Conservation (phyloP, 352 stramenopile genomes). For the Globisporangium irregulare region DNA sequence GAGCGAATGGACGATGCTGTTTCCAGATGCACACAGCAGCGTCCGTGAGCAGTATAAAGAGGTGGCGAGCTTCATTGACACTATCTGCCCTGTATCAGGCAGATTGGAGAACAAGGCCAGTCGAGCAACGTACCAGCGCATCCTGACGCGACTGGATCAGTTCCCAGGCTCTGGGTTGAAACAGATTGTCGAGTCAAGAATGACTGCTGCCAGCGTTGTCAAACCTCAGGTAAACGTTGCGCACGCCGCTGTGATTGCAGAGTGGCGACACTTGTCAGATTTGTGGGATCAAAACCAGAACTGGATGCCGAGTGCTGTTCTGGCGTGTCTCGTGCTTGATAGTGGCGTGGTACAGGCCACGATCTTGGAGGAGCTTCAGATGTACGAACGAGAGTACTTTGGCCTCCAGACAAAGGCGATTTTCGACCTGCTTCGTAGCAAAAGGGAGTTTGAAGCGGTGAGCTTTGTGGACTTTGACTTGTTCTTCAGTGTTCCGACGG, state of each 20-base stretch:
- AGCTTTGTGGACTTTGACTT: background rate
- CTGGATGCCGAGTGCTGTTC: conserved; percentile 41
- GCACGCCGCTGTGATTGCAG: conserved; percentile 21
- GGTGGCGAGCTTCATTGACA: background rate
- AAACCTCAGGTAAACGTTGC: background rate
- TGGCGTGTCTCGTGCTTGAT: conserved; percentile 23
- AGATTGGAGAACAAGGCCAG: background rate
- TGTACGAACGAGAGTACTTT: conserved; percentile 28
- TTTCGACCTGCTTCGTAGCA: conserved; percentile 25
- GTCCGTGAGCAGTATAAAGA: background rate
- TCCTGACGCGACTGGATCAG: conserved; percentile 28
- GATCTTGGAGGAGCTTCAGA: conserved; percentile 18
- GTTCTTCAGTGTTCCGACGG: conserved; percentile 28
- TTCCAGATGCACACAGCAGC: conserved; percentile 11
- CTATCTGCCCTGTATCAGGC: background rate
- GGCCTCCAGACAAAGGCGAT: conserved; percentile 56
- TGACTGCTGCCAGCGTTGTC: no score
- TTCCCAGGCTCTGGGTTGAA: conserved; percentile 34
- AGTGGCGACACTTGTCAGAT: conserved; percentile 26
- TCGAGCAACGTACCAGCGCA: conserved; percentile 16
- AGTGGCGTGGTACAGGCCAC: conserved; percentile 7
- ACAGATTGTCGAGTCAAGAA: conserved; percentile 17
- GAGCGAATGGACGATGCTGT: conserved; percentile 6
- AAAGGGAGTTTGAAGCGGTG: background rate
- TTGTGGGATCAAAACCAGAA: conserved; percentile 25